Base-by-base conservation (phyloP, 108 stramenopile genomes). In the Cyclotella atomus region DNA sequence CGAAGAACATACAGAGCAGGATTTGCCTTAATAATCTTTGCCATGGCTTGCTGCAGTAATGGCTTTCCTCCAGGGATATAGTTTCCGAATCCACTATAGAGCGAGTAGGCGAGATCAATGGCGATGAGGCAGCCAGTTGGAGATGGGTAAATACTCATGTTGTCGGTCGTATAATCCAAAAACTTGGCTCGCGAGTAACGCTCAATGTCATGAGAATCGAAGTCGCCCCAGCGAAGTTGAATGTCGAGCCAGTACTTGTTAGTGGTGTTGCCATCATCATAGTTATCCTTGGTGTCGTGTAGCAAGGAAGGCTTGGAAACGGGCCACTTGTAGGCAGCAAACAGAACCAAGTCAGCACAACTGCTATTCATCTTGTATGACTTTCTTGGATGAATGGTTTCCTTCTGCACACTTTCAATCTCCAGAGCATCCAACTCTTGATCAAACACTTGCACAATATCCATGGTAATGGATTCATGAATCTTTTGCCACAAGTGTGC, bases 401-500 rank as follows among this genome's bases (percentile, higher is more conserved):
- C 99, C 83, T 99, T 99, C 79, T 99, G 99, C 41, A 98, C 99
- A 72, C 91, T 98, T 80, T 98, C 97, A 60, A 99, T 98, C 69
- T 98, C 97, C 53, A 99, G 85, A 21, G 98, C 92, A 84, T 98
- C 98, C 53, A 98, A 85, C 84, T 98, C 97, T 86, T 97, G 96
- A 66, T 99, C 98, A 68, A 99, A 97, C 15, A 98, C 96, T 79
- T 98, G 96, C 15, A 95, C 97, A 69, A 99, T 89, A 73, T 99
- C 99, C 98, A 98, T 99, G 10, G 97, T 97, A 59, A 99, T 88
- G 55, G 91, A 92, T 85, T 99, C 99, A 86, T 99, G 99, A 77
- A 99, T 98, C 82, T 99, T 99, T 85, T 99, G 99, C 99, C 99
- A 99, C 82, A 99, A 79, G 77, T 99, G 99, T 14, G 99, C 99